A percentile compares a stretch with the other conserved stretches of the same genome.
Conservation (phyloP, 164 flowering plant species). For the Umbilicus rupestris region DNA sequence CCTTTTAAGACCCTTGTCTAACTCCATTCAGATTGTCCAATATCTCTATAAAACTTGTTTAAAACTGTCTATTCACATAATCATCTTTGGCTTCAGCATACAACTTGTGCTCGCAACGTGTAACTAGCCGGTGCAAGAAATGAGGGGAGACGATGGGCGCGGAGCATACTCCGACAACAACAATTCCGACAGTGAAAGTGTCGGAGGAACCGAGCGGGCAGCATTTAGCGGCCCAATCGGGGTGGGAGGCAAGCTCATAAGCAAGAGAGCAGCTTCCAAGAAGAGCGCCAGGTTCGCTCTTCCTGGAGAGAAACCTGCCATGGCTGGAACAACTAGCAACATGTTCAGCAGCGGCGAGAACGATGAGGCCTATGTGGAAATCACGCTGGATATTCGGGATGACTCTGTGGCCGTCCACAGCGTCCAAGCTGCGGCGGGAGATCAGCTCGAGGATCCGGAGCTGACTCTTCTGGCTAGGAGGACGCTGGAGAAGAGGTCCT, state of each 20-base stretch:
- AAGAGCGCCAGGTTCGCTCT: conserved; percentile 51
- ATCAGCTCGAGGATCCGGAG: conserved; percentile 40
- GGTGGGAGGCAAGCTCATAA: conserved; percentile 18
- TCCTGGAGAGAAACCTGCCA: conserved; percentile 15
- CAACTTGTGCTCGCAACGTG: too few relatives aligned
- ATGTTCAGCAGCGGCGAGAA: background rate
- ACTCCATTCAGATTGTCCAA: background rate
- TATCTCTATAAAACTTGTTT: background rate
- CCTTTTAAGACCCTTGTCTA: background rate
- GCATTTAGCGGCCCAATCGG: conserved; percentile 38
- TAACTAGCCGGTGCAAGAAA: background rate
- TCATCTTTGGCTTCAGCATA: too few relatives aligned
- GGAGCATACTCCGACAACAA: conserved; percentile 16
- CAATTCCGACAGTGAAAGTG: conserved; percentile 53
- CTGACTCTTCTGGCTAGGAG: conserved; percentile 34
- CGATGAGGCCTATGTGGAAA: conserved; percentile 43
- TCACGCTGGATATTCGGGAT: conserved; percentile 57
- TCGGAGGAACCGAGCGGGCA: conserved; percentile 25
- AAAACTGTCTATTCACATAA: too few relatives aligned
- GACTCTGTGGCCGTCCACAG: conserved; percentile 51
- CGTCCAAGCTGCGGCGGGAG: conserved; percentile 37
- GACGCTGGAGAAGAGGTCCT: conserved; percentile 38
- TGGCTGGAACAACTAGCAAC: conserved; percentile 4
- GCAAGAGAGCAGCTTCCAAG: conserved; percentile 23
- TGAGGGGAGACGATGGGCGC: background rate